Percentiles rank a stretch among this genome's conserved stretches.
These are phyloP conservation scores for Heliosperma pusillum DNA, from an alignment of 148 eudicot species.

Conservation along the genomic window DNA sequence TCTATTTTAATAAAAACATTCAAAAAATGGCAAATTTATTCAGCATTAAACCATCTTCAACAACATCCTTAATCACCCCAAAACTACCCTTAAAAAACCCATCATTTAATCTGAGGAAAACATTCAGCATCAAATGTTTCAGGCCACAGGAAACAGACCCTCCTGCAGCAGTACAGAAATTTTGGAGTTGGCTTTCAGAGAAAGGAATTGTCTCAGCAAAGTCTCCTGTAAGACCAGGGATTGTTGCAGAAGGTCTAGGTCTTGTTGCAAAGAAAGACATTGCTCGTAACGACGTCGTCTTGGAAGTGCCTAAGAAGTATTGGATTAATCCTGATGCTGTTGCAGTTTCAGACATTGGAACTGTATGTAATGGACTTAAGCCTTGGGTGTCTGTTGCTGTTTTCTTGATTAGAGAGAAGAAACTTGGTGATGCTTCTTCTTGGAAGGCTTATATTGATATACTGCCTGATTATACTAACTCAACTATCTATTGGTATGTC, in stretches of 20 bases:
- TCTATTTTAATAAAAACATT: background rate
- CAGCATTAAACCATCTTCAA: slow-evolving; percentile 24
- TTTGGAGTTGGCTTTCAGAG: slow-evolving; percentile 85
- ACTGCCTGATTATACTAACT: slow-evolving; percentile 69
- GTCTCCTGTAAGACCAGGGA: slow-evolving; percentile 58
- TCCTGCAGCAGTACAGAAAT: slow-evolving; percentile 50
- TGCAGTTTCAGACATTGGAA: slow-evolving; percentile 66
- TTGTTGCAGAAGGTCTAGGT: slow-evolving; percentile 75
- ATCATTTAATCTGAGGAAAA: slow-evolving; percentile 11
- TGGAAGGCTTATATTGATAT: slow-evolving; percentile 69
- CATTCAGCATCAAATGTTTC: slow-evolving; percentile 30
- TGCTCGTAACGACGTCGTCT: slow-evolving; percentile 68
- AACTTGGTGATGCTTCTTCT: slow-evolving; percentile 38
- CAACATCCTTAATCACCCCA: slow-evolving; percentile 14
- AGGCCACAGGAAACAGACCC: slow-evolving; percentile 34
- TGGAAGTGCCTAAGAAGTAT: slow-evolving; percentile 79
- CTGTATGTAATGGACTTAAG: slow-evolving; percentile 69
- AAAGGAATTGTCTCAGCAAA: slow-evolving; percentile 58
- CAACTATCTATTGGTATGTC: slow-evolving; percentile 92
- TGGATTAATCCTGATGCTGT: slow-evolving; percentile 85
- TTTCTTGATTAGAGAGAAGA: slow-evolving; percentile 73
- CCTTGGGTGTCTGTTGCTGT: slow-evolving; percentile 90
- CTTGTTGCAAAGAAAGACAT: slow-evolving; percentile 74
- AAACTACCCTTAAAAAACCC: slow-evolving; percentile 13
- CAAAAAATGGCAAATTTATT: slow-evolving; percentile 29